These are phyloP conservation scores for Emmonsiellopsis sp. DNA, from an alignment of 2,329 filamentous ascomycete species.

Conservation along the genomic window DNA sequence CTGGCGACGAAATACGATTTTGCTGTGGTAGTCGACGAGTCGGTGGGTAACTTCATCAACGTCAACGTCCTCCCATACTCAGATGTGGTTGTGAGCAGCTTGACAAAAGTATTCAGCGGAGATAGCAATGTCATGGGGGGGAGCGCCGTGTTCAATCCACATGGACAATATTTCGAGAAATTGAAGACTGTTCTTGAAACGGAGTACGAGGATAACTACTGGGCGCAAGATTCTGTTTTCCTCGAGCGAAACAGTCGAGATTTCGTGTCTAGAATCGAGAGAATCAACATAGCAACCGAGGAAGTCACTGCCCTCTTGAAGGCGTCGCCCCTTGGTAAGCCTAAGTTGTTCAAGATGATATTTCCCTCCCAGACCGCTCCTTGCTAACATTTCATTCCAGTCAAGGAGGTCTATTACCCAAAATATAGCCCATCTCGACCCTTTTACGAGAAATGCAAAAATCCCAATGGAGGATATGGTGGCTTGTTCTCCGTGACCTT, in stretches of 20 bases:
- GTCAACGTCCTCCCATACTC: constrained; percentile 83
- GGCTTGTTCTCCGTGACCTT: constrained; percentile 83
- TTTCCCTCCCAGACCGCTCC: background rate
- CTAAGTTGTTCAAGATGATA: background rate
- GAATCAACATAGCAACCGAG: constrained; percentile 80
- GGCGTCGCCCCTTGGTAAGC: constrained; percentile 44
- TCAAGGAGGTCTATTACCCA: constrained; percentile 81
- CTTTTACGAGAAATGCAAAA: constrained; percentile 71
- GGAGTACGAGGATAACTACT: constrained; percentile 82
- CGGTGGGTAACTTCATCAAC: constrained; percentile 92
- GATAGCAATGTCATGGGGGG: constrained; percentile 99
- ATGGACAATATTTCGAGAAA: constrained; percentile 57
- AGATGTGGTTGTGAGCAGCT: constrained; percentile 85
- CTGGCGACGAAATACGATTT: constrained; percentile 82
- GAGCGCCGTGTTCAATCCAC: constrained; percentile 56
- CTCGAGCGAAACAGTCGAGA: constrained; percentile 94
- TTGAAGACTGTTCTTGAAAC: constrained; percentile 58
- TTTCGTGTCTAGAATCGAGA: constrained; percentile 71
- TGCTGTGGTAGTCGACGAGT: constrained; percentile 87
- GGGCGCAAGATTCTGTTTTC: constrained; percentile 89
- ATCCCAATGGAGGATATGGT: constrained; percentile 73
- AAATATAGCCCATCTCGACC: constrained; percentile 61
- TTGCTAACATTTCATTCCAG: constrained; percentile 27
- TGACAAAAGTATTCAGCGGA: constrained; percentile 95
- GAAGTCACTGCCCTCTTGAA: constrained; percentile 65